A percentile compares a stretch with the other conserved stretches of the same genome.
Evolutionary conservation across 129 eudicot genomes (phyloP).

Genomic region (Flaveria linearis): DNA sequence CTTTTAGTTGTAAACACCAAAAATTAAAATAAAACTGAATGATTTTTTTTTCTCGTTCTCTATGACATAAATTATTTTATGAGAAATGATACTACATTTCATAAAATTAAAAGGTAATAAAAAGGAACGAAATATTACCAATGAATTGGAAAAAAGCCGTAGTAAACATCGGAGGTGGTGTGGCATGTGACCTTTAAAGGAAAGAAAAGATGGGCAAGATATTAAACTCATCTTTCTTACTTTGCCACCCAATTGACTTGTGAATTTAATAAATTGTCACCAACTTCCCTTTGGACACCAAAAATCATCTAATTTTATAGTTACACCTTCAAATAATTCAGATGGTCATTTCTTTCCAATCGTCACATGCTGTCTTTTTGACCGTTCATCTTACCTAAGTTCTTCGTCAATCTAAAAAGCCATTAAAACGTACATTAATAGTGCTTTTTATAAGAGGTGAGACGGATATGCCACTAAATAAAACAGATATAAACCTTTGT

Average conservation of each 20-base stretch:
- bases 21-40: no score
- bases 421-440: no score
- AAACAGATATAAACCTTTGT: no score
- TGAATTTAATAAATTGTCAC: constrained; percentile 38
- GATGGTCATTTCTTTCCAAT: not conserved
- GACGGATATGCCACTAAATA: no score
- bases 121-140: not conserved
- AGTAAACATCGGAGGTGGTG: constrained; percentile 31
- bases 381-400: not conserved
- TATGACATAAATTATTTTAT: no score
- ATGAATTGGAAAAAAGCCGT: constrained; percentile 21
- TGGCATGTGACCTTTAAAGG: constrained; percentile 35
- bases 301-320: not conserved
- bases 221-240: constrained; percentile 36
- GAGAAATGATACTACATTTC: no score
- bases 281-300: constrained; percentile 19
- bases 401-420: no score
- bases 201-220: constrained; percentile 23
- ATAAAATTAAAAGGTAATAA: not conserved
- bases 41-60: no score
- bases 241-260: constrained; percentile 44
- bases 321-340: constrained; percentile 14
- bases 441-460: no score
- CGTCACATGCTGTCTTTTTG: not conserved
- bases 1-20: no score